Base-by-base conservation (phyloP, 768 basidiomycete genomes). In the Calocybe gangraenosa region DNA sequence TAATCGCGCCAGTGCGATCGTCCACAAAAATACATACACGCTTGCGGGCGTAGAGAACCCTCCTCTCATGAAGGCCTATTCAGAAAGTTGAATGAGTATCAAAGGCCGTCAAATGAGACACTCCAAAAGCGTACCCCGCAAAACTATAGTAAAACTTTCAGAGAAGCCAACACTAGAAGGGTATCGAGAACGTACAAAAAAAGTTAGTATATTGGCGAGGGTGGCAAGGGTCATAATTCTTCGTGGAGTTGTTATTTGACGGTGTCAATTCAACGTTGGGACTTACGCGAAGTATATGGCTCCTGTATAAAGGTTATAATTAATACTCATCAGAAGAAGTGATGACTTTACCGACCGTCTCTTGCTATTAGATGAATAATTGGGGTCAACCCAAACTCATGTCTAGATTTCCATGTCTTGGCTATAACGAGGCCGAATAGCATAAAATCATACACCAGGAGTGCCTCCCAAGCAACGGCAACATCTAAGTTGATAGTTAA, bases 271-370 rank as follows among this genome's bases (percentile, higher is more conserved):
- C n/a, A n/a, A n/a, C n/a, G n/a, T n/a, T n/a, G 18, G 18, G 18
- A 51, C 76, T 62, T 49, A 80, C 78, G 67, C 74, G 50, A 76
- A 81, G 53, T 79, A 81, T 19, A 81, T 56, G 1, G 75, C 71
- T 42, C 78, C 79, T 79, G 42, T 4, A 11, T 43, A n/a, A 22
- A 32, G 7, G 9, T 43, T 14, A 23, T 41, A 5, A 7, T 15
- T 3, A 23, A 31, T 33, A 22, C 46, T 40, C 11, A 39, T 28
- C 11, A 42, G 5, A n/a, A 22, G 17, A 35, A 7, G 20, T 22
- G 13, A 40, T 36, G 19, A n/a, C n/a, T 3, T 19, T 31, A 64
- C 70, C 46, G 46, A 77, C 79, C 78, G 52, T 81, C 78, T 50
- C 76, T 65, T 18, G 71, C 56, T 7, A 80, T 58, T n/a, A 77